These are phyloP conservation scores for Penicillium arizonense DNA, from an alignment of 495 filamentous ascomycete genomes.

Conservation along the genomic window DNA sequence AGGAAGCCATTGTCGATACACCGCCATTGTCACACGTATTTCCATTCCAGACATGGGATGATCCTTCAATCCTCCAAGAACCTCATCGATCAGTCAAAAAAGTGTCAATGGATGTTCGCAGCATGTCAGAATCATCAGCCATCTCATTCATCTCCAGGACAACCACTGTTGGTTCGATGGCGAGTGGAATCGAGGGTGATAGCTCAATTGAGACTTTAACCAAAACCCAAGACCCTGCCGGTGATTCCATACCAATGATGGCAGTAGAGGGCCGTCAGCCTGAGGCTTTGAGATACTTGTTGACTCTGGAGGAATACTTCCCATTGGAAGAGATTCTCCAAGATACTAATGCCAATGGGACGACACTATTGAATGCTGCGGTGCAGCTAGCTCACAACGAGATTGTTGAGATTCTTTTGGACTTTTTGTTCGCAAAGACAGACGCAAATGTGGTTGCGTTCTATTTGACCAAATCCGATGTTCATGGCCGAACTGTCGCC, in stretches of 20 bases:
- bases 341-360: conserved; percentile 84
- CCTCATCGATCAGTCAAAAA: conserved; percentile 56
- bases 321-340: conserved; percentile 66
- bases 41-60: conserved; percentile 68
- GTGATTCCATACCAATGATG: conserved; percentile 95
- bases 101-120: conserved; percentile 85
- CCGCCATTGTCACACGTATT: conserved; percentile 83
- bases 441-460: conserved; percentile 50
- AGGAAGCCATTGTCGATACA: conserved; percentile 44
- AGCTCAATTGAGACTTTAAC: conserved; percentile 78
- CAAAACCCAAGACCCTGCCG: conserved; percentile 75
- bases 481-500: conserved; percentile 79
- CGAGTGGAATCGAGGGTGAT: conserved; percentile 77
- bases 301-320: conserved; percentile 73
- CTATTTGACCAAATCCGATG: conserved; percentile 77
- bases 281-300: conserved; percentile 71
- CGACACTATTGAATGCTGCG: conserved; percentile 89
- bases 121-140: conserved; percentile 81
- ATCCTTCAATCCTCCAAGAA: conserved; percentile 46
- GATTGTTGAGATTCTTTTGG: conserved; percentile 71
- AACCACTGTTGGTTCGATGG: conserved; percentile 69
- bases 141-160: conserved; percentile 75
- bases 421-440: conserved; percentile 56
- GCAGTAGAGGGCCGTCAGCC: conserved; percentile 75
- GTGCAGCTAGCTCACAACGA: conserved; percentile 79